These are phyloP conservation scores for Microbotryum saponariae DNA, from an alignment of 1,284 basidiomycete species.

Conservation along the genomic window DNA sequence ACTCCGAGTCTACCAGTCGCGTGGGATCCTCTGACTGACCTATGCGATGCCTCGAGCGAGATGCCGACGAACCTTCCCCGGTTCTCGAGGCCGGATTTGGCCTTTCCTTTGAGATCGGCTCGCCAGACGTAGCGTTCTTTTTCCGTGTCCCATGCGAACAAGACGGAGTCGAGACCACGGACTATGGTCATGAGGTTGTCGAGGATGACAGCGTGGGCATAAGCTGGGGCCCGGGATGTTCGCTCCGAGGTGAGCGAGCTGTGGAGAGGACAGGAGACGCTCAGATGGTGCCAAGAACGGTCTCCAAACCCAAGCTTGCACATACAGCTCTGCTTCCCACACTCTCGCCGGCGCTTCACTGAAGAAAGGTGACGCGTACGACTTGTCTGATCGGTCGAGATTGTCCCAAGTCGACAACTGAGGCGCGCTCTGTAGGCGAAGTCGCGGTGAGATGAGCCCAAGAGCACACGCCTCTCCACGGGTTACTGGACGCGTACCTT, in stretches of 20 bases:
- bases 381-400: background rate
- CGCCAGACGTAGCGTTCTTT: conserved; percentile 6
- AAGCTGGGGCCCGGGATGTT: background rate
- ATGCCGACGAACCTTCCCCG: background rate
- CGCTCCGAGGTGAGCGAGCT: background rate
- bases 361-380: background rate
- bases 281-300: too few relatives aligned
- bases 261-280: background rate
- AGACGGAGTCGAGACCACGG: conserved; percentile 1
- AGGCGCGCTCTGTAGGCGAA: background rate
- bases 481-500: too few relatives aligned
- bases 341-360: background rate
- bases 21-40: background rate
- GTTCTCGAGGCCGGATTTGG: background rate
- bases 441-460: too few relatives aligned
- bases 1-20: background rate
- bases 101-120: conserved; percentile 2
- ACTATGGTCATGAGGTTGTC: background rate
- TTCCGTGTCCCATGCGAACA: conserved; percentile 4
- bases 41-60: background rate
- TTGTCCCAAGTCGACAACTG: conserved; percentile 5
- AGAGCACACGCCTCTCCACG: too few relatives aligned
- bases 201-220: background rate
- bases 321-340: conserved; percentile 3
- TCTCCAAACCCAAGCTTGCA: too few relatives aligned